phyloP scores from a whole-genome alignment of 345 rosid species.

The Hibiscus syriacus region DNA sequence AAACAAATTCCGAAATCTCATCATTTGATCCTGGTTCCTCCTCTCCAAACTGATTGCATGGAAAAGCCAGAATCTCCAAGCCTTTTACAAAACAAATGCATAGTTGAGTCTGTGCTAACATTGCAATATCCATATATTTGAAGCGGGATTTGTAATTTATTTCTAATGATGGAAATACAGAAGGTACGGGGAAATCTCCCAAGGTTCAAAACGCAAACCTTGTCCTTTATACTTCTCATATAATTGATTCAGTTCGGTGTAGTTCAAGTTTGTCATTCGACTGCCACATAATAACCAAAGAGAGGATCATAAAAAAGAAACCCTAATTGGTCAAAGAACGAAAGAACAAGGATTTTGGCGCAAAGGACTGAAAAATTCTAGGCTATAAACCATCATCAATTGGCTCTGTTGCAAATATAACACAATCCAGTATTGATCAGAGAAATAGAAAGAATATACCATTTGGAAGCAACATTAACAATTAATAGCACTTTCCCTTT shows the following conservation, averaged over 20 bases:
- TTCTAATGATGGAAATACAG: neutral
- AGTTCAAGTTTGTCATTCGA: conserved; percentile 86
- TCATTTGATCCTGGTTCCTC: conserved; percentile 80
- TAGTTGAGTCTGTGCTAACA: neutral
- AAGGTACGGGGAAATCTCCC: neutral
- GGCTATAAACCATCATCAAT: neutral
- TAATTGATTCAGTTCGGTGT: conserved; percentile 61
- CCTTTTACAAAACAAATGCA: conserved; percentile 33
- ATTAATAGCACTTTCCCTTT: conserved; percentile 60
- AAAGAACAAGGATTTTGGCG: neutral
- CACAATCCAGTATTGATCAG: neutral
- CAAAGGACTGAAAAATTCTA: neutral
- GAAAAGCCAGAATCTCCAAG: conserved; percentile 76
- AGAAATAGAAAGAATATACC: conserved; percentile 25
- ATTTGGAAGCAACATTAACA: conserved; percentile 67
- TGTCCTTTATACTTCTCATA: conserved; percentile 69
- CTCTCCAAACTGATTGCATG: conserved; percentile 84
- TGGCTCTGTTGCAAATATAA: neutral
- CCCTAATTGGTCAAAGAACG: neutral
- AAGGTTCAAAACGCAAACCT: conserved; percentile 37
- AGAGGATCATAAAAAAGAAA: neutral
- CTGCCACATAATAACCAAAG: conserved; percentile 30
- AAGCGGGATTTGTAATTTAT: neutral
- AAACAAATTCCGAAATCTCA: conserved; percentile 58
- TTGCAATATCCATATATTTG: neutral